phyloP scores from a whole-genome alignment of 1,284 basidiomycete genomes.

The Cutaneotrichosporon mucoides region DNA sequence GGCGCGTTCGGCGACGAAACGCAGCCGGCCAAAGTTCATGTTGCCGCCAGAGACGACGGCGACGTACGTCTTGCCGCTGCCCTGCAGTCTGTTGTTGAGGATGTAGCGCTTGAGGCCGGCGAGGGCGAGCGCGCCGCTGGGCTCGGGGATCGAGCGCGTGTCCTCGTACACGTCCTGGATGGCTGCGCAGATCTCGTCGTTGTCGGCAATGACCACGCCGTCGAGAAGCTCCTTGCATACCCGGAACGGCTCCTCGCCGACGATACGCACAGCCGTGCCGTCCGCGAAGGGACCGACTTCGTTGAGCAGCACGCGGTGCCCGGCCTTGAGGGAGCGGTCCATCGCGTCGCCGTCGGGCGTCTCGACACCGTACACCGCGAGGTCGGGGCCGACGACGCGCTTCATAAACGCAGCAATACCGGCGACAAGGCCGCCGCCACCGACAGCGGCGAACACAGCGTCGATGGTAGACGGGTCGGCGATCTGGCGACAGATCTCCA shows the following conservation, averaged over 20 bases:
- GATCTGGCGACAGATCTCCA: constrained; percentile 88
- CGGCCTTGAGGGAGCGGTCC: constrained; percentile 69
- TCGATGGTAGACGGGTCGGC: constrained; percentile 70
- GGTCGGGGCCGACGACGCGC: constrained; percentile 79
- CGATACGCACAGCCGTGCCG: constrained; percentile 97
- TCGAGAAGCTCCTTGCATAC: constrained; percentile 85
- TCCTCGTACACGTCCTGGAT: constrained; percentile 99
- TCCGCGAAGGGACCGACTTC: constrained; percentile 98
- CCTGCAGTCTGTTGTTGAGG: constrained; percentile 69
- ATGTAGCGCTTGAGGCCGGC: constrained; percentile 92
- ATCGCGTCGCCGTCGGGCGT: constrained; percentile 94
- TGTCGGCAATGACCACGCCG: constrained; percentile 77
- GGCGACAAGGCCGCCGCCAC: constrained; percentile 86
- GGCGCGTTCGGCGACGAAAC: constrained; percentile 96
- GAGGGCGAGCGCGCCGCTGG: constrained; percentile 89
- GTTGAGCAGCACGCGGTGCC: constrained; percentile 72
- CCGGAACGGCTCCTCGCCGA: constrained; percentile 92
- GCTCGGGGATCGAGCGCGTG: constrained; percentile 90
- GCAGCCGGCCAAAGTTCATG: constrained; percentile 95
- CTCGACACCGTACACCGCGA: constrained; percentile 87
- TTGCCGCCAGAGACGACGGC: constrained; percentile 93
- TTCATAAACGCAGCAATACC: constrained; percentile 93
- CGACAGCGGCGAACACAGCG: constrained; percentile 83
- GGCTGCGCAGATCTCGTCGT: constrained; percentile 96
- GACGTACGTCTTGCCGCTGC: constrained; percentile 81